These are phyloP conservation scores for Xylariaceae sp. DNA, from an alignment of 2,329 filamentous ascomycete genomes.

Conservation along the genomic window DNA sequence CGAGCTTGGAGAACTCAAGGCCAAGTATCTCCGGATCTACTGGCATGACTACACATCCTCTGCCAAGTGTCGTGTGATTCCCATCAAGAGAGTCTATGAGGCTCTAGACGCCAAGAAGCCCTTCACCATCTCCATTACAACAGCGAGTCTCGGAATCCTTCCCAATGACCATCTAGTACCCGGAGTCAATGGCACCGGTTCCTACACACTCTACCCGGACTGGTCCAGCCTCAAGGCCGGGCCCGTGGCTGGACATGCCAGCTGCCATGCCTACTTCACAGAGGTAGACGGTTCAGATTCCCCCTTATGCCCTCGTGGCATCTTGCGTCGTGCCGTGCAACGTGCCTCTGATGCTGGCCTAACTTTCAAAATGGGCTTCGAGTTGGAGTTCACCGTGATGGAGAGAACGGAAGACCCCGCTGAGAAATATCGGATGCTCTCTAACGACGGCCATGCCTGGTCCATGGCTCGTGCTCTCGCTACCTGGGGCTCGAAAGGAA, in stretches of 20 bases:
- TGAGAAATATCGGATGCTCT: slow-evolving; percentile 38
- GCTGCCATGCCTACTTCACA: slow-evolving; percentile 61
- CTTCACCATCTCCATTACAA: slow-evolving; percentile 54
- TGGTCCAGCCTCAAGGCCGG: slow-evolving; percentile 56
- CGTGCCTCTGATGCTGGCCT: slow-evolving; percentile 49
- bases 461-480: slow-evolving; percentile 59
- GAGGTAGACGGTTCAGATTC: slow-evolving; percentile 49
- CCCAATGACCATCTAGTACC: slow-evolving; percentile 59
- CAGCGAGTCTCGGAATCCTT: slow-evolving; percentile 59
- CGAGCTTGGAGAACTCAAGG: slow-evolving; percentile 32
- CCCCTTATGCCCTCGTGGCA: slow-evolving; percentile 58
- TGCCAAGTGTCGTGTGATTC: slow-evolving; percentile 61
- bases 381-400: slow-evolving; percentile 74
- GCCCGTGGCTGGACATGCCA: slow-evolving; percentile 56
- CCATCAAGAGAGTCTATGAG: slow-evolving; percentile 51
- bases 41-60: slow-evolving; percentile 76
- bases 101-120: slow-evolving; percentile 43
- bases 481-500: slow-evolving; percentile 39
- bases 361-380: slow-evolving; percentile 66
- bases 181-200: slow-evolving; percentile 53
- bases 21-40: slow-evolving; percentile 66
- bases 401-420: slow-evolving; percentile 37
- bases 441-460: slow-evolving; percentile 66
- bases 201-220: slow-evolving; percentile 63
- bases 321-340: slow-evolving; percentile 52